These are phyloP conservation scores for Gaeumannomyces tritici DNA, from an alignment of 2,329 filamentous ascomycete species.

Conservation along the genomic window DNA sequence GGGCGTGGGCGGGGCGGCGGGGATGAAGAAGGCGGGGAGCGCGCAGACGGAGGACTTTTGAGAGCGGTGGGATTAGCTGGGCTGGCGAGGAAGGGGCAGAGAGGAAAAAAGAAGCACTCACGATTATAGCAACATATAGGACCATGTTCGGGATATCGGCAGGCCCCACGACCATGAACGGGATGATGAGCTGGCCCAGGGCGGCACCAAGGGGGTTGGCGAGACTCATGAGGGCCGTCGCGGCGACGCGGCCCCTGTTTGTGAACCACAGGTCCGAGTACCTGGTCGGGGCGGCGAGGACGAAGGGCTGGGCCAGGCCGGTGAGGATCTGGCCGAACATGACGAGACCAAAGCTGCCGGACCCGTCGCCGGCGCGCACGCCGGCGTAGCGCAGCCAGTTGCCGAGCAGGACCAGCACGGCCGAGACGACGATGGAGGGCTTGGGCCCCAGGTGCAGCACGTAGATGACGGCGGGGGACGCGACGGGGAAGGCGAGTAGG, in stretches of 20 bases:
- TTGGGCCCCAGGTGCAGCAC: conserved; percentile 74
- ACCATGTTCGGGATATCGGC: conserved; percentile 70
- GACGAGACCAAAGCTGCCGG: conserved; percentile 62
- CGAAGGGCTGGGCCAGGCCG: conserved; percentile 85
- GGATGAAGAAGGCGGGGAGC: conserved; percentile 75
- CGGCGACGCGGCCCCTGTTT: conserved; percentile 69
- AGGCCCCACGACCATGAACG: conserved; percentile 58
- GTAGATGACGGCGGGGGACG: conserved; percentile 65
- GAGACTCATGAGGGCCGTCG: conserved; percentile 75
- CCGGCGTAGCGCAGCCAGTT: conserved; percentile 90
- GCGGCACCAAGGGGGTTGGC: conserved; percentile 89
- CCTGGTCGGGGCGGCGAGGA: conserved; percentile 76
- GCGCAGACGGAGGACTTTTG: conserved; percentile 47
- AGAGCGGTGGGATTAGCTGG: background rate
- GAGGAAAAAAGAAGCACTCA: conserved; percentile 30
- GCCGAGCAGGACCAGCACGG: conserved; percentile 64
- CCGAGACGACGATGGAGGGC: conserved; percentile 63
- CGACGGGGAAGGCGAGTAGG: conserved; percentile 70
- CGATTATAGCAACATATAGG: conserved; percentile 74
- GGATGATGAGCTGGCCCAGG: conserved; percentile 77
- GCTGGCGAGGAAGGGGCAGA: background rate
- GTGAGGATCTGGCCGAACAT: conserved; percentile 90
- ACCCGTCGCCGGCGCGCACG: conserved; percentile 30
- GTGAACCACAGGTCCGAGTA: conserved; percentile 97
- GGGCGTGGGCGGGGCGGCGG: conserved; percentile 66